Base-by-base conservation (phyloP, 371 early-diverging fungal genomes). In the Apophysomyces variabilis region DNA sequence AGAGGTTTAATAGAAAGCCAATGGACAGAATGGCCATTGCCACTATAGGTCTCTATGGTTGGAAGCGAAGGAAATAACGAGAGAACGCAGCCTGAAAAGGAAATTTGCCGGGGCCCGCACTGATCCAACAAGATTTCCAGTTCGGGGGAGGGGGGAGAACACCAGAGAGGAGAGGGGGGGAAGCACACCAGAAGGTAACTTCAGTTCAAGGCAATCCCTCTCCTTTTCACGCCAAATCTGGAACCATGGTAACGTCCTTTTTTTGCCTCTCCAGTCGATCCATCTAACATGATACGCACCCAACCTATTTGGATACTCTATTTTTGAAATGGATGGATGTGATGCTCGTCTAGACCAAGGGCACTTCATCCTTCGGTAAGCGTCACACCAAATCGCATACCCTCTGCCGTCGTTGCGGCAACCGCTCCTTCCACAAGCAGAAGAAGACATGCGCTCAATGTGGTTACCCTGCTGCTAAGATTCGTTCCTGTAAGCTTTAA, bases 301-400 rank as follows among this genome's bases (percentile, higher is more conserved):
- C 54, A 26, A 50, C 54, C 54, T 50, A 50, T 11, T 9, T 21
- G 54, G 18, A n/a, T 18, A 21, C 21, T 8, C 11, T 21, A 21
- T 21, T 50, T 47, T 47, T 50, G 16, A 26, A 26, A 50, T 50
- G 54, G 54, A 50, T 50, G 54, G 54, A 50, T 50, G 21, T 50
- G 5, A 12, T 1, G 9, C 9, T 26, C 60, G 50, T 60, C 68
- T 79, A 93, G 97, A 91, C 96, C 77, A 99, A 99, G 92, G 99
- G 99, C 92, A 99, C 99, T 77, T 88, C 94, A 74, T 92, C 96
- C 80, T 96, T 99, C 89, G 99, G 99, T 93, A 98, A 96, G 89
- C 94, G 97, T 81, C 97, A 98, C 92, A 96, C 93, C 90, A 97
- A 97, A 91, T 93, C 99, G 73, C 99, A 99, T 94, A 91, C 93